Conservation (phyloP, 1,284 basidiomycete genomes). For the Macrocystidia cucumis region DNA sequence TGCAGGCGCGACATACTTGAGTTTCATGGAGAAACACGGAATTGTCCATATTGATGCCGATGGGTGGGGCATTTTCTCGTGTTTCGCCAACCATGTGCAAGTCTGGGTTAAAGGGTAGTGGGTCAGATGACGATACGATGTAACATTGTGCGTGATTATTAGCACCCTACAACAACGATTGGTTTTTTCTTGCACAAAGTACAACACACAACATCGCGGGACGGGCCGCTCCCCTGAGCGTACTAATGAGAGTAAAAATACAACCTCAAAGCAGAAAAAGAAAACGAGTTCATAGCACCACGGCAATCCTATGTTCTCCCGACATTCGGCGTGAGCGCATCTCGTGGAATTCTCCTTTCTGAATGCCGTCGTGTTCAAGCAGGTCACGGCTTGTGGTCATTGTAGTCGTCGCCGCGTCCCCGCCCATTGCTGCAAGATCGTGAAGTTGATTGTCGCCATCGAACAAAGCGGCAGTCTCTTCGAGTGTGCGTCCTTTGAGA, state of each 20-base stretch:
- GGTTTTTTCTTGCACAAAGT: neutral
- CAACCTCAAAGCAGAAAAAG: too few species aligned
- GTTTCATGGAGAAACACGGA: conserved; percentile 38
- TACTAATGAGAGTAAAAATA: neutral
- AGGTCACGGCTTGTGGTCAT: conserved; percentile 25
- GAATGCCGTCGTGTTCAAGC: conserved; percentile 8
- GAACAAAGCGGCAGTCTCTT: conserved; percentile 60
- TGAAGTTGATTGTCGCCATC: conserved; percentile 44
- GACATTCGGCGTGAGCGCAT: conserved; percentile 10
- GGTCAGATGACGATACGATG: too few species aligned
- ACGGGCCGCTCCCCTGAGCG: neutral
- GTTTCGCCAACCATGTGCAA: conserved; percentile 40
- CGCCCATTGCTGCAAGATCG: conserved; percentile 37
- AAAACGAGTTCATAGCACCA: too few species aligned
- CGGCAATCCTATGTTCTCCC: too few species aligned
- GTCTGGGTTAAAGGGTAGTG: conserved; percentile 47
- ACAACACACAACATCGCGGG: conserved; percentile 1
- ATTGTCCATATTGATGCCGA: conserved; percentile 32
- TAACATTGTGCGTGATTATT: neutral
- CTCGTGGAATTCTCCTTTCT: conserved; percentile 11
- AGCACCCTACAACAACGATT: conserved; percentile 3
- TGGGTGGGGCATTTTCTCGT: conserved; percentile 58
- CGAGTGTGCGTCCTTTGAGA: conserved; percentile 45
- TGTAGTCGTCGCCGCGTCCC: conserved; percentile 44
- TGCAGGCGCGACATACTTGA: conserved; percentile 32